A percentile compares a stretch with the other conserved stretches of the same genome.
phyloP scores from a whole-genome alignment of 495 filamentous ascomycete species.

The Aspergillus baeticus region DNA sequence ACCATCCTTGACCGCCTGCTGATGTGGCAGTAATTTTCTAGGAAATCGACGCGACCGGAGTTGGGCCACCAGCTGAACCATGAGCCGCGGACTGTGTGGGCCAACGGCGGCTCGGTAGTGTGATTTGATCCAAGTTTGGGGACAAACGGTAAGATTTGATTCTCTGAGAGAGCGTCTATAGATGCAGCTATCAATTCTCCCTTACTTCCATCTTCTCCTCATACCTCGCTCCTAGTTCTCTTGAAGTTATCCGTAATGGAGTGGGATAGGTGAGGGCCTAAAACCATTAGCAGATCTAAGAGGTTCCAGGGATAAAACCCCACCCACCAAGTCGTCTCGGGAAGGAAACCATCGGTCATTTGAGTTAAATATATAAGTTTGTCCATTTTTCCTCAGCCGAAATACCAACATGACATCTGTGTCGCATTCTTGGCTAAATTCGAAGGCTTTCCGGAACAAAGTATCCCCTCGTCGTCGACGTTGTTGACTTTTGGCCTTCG shows the following conservation, averaged over 20 bases:
- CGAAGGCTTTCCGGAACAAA: background rate
- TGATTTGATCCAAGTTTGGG: too few species aligned
- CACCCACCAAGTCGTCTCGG: background rate
- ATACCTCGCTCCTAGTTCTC: background rate
- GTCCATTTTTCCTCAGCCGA: background rate
- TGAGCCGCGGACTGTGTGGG: too few species aligned
- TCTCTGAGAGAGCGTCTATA: too few species aligned
- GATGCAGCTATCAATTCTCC: background rate
- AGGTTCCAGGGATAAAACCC: background rate
- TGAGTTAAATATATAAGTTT: slow-evolving; percentile 1
- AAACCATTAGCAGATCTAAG: background rate
- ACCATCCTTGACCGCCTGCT: too few species aligned
- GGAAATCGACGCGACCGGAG: too few species aligned
- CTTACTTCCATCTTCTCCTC: background rate
- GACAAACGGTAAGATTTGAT: too few species aligned
- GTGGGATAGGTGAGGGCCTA: slow-evolving; percentile 4
- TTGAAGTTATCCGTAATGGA: slow-evolving; percentile 1
- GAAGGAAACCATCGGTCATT: background rate
- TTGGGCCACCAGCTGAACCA: too few species aligned
- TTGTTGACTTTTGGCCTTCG: background rate
- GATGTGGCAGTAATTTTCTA: too few species aligned
- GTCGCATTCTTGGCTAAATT: background rate
- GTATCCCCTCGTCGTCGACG: background rate
- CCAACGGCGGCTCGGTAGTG: too few species aligned
- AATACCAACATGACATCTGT: background rate